Evolutionary conservation across 176 grass and related monocot genomes (phyloP).

Genomic region (Oryza coarctata): DNA sequence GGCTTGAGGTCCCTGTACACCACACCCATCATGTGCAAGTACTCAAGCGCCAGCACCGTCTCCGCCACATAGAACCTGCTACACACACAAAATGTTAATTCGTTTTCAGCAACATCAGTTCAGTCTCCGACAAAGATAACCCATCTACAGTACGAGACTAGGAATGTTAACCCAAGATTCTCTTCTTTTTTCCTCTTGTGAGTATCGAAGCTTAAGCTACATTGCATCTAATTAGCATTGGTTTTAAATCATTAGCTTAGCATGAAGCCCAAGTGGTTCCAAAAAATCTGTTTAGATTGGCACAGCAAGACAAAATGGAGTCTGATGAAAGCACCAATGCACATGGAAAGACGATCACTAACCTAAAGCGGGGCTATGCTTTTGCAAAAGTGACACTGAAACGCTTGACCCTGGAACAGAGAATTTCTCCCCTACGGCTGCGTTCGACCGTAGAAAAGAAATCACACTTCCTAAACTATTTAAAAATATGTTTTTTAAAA

Average conservation of each 20-base stretch:
- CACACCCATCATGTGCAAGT: conserved; percentile 99
- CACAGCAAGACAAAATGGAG: conserved; percentile 38
- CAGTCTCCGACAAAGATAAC: background rate
- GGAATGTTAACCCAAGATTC: background rate
- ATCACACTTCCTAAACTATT: no score
- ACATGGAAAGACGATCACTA: conserved; percentile 39
- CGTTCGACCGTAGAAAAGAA: no score
- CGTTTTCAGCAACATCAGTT: background rate
- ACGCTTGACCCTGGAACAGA: conserved; percentile 47
- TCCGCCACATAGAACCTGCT: conserved; percentile 90
- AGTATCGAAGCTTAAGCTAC: conserved; percentile 6
- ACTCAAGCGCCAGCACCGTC: conserved; percentile 81
- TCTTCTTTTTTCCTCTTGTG: background rate
- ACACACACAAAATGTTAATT: background rate
- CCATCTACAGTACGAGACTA: background rate
- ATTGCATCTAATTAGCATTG: conserved; percentile 12
- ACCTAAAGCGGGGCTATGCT: conserved; percentile 32
- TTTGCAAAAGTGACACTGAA: conserved; percentile 44
- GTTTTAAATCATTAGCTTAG: conserved; percentile 36
- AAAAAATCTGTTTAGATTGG: conserved; percentile 35
- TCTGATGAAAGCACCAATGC: conserved; percentile 28
- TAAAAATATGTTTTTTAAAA: no score
- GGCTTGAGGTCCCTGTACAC: conserved; percentile 94
- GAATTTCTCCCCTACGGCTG: background rate
- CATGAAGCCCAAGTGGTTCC: conserved; percentile 24